Percentiles rank a stretch among this genome's conserved stretches.
These are phyloP conservation scores for Tulasnella sp. DNA, from an alignment of 768 basidiomycete species.

Conservation along the genomic window DNA sequence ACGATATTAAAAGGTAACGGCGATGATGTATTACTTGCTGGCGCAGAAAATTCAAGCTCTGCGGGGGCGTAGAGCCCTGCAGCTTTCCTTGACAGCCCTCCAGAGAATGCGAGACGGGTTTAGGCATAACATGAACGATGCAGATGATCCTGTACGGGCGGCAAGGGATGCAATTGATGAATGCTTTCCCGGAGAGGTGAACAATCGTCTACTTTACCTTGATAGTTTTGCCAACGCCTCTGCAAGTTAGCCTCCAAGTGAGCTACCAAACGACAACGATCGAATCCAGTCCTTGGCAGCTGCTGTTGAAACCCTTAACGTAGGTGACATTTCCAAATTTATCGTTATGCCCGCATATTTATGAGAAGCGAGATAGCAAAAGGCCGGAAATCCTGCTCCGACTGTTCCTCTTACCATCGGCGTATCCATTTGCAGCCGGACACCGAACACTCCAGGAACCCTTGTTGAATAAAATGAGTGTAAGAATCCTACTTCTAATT, in stretches of 20 bases:
- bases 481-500: background rate
- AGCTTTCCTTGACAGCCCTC: background rate
- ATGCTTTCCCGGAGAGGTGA: background rate
- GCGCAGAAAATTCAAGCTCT: background rate
- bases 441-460: background rate
- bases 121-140: background rate
- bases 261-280: background rate
- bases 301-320: background rate
- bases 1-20: background rate
- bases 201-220: background rate
- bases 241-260: background rate
- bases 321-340: background rate
- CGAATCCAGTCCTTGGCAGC: background rate
- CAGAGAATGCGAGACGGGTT: conserved; percentile 2
- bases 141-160: background rate
- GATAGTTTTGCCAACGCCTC: background rate
- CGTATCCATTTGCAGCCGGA: background rate
- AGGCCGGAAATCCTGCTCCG: background rate
- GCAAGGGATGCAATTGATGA: background rate
- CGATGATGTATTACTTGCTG: background rate
- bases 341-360: background rate
- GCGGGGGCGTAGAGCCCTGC: background rate
- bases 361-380: background rate
- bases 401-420: background rate
- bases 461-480: background rate